These are phyloP conservation scores for Teunomyces gatunensis DNA, from an alignment of 805 yeast genomes.

Conservation along the genomic window DNA sequence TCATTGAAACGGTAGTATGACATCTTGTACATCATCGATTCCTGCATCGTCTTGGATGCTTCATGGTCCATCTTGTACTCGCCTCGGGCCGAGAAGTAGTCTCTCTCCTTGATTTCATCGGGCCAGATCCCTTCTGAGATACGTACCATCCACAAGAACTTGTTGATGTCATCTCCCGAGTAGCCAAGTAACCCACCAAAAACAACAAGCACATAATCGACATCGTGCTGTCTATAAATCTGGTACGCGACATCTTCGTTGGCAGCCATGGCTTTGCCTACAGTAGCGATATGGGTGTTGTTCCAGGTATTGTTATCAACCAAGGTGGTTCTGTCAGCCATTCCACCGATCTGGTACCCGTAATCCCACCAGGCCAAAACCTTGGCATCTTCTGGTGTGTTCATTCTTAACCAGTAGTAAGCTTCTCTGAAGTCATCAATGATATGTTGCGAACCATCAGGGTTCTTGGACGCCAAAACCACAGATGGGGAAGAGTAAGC, in stretches of 20 bases:
- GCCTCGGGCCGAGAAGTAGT: constrained; percentile 79
- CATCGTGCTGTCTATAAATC: constrained; percentile 86
- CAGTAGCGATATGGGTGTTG: constrained; percentile 98
- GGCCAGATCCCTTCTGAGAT: constrained; percentile 99
- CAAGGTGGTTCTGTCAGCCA: constrained; percentile 98
- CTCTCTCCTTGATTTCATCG: constrained; percentile 87
- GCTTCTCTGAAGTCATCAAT: constrained; percentile 99
- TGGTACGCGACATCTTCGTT: constrained; percentile 85
- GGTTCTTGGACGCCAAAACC: constrained; percentile 76
- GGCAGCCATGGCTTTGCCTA: constrained; percentile 96
- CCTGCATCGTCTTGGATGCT: constrained; percentile 83
- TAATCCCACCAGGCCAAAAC: constrained; percentile 99
- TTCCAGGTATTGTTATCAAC: constrained; percentile 99
- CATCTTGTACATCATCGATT: constrained; percentile 93
- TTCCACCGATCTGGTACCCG: constrained; percentile 99
- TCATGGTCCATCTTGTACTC: constrained; percentile 82
- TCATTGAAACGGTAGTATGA: constrained; percentile 84
- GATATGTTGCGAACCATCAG: constrained; percentile 80
- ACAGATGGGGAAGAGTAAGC: constrained; percentile 98
- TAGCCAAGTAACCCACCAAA: constrained; percentile 94
- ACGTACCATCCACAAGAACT: constrained; percentile 98
- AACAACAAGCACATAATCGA: constrained; percentile 87
- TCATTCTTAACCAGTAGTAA: constrained; percentile 97
- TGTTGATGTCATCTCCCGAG: constrained; percentile 95
- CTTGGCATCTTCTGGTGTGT: constrained; percentile 92